A percentile compares a stretch with the other conserved stretches of the same genome.
phyloP scores from a whole-genome alignment of 805 yeast genomes.

The Wickerhamomyces subpelliculosus region DNA sequence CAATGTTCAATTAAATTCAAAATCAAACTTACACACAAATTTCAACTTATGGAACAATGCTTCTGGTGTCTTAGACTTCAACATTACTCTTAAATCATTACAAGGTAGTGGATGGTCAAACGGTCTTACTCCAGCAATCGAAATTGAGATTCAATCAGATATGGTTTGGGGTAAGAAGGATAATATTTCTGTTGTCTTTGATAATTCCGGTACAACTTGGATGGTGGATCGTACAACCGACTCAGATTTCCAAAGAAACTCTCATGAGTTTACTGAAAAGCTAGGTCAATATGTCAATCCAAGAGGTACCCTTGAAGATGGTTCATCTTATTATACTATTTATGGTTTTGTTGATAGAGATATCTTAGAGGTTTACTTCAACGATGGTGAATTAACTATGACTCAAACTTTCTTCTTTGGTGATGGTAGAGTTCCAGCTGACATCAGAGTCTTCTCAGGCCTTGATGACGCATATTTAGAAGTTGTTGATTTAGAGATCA shows the following conservation, averaged over 20 bases:
- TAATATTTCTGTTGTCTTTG: conserved; percentile 22
- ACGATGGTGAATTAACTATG: conserved; percentile 22
- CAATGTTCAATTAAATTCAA: not conserved
- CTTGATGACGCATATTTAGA: conserved; percentile 4
- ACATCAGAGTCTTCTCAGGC: conserved; percentile 8
- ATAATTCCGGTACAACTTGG: conserved; percentile 17
- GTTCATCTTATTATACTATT: conserved; percentile 17
- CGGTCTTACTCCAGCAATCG: conserved; percentile 9
- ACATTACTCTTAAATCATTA: conserved; percentile 18
- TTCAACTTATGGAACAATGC: conserved; percentile 1
- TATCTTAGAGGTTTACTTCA: conserved; percentile 25
- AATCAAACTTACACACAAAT: not conserved
- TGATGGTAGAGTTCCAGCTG: conserved; percentile 12
- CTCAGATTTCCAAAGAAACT: conserved; percentile 13
- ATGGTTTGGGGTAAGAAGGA: conserved; percentile 11
- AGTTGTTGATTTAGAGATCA: not conserved
- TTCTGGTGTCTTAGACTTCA: conserved; percentile 21
- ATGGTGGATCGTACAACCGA: conserved; percentile 22
- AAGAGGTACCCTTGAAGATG: conserved; percentile 8
- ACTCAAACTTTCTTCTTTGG: conserved; percentile 26
- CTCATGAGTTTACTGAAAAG: conserved; percentile 23
- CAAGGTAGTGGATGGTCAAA: conserved; percentile 2
- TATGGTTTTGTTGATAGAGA: conserved; percentile 25
- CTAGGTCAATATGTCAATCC: conserved; percentile 21
- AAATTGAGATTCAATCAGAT: conserved; percentile 13